Conservation (phyloP, 2,329 filamentous ascomycete species). For the Akanthomyces lecanii region DNA sequence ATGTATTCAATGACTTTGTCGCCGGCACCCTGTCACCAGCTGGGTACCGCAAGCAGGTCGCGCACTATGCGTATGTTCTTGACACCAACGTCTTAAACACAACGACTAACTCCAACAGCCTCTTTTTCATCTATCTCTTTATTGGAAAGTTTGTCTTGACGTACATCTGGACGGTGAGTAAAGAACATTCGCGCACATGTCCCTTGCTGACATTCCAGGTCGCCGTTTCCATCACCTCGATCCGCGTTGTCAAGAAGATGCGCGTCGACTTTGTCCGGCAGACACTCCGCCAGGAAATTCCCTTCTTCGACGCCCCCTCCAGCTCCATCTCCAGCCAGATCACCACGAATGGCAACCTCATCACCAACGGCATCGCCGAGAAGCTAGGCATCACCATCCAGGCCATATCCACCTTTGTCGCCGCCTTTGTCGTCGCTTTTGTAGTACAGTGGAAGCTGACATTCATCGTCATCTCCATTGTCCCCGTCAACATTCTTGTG, state of each 20-base stretch:
- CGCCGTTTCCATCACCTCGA: slow-evolving; percentile 35
- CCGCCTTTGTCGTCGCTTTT: slow-evolving; percentile 39
- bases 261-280: slow-evolving; percentile 37
- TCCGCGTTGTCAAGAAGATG: slow-evolving; percentile 33
- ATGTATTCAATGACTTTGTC: slow-evolving; percentile 54
- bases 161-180: slow-evolving; percentile 50
- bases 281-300: slow-evolving; percentile 47
- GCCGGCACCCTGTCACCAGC: slow-evolving; percentile 37
- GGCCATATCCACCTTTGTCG: slow-evolving; percentile 35
- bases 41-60: slow-evolving; percentile 47
- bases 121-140: slow-evolving; percentile 57
- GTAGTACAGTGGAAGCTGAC: slow-evolving; percentile 39
- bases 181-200: neutral
- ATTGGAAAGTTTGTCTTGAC: slow-evolving; percentile 50
- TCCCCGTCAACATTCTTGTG: slow-evolving; percentile 41
- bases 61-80: slow-evolving; percentile 37
- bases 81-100: slow-evolving; percentile 6
- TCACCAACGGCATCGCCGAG: slow-evolving; percentile 43
- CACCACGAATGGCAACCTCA: slow-evolving; percentile 44
- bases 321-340: slow-evolving; percentile 44
- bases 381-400: slow-evolving; percentile 41
- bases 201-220: slow-evolving; percentile 22
- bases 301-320: slow-evolving; percentile 48
- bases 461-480: slow-evolving; percentile 41
- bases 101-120: slow-evolving; percentile 27